A percentile compares a stretch with the other conserved stretches of the same genome.
Evolutionary conservation across 345 rosid genomes (phyloP).

Genomic region (Gossypioides kirkii): DNA sequence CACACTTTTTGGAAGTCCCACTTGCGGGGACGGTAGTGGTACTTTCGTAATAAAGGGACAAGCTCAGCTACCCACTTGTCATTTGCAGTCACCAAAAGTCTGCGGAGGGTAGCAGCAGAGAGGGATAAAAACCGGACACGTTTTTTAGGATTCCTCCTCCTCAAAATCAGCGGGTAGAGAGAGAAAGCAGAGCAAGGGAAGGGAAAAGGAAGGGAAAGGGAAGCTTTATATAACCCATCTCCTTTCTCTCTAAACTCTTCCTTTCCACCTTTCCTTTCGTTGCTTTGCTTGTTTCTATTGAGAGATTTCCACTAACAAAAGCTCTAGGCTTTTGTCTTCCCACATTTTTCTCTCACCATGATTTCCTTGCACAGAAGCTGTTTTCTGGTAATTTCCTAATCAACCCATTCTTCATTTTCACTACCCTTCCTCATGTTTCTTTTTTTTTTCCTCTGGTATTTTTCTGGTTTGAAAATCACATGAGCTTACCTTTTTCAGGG

Average conservation of each 20-base stretch:
- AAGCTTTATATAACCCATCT: not conserved
- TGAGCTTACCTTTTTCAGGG: not conserved
- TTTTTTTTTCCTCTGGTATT: not conserved
- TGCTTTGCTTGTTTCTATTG: not conserved
- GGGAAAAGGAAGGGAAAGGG: not conserved
- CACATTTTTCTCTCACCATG: conserved; percentile 36
- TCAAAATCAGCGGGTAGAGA: conserved; percentile 2
- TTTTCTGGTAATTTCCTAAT: conserved; percentile 40
- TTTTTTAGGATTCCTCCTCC: conserved; percentile 13
- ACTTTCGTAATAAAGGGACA: conserved; percentile 7
- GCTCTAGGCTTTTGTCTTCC: conserved; percentile 15
- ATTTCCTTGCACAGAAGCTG: conserved; percentile 40
- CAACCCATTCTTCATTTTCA: conserved; percentile 8
- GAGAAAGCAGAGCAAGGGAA: conserved; percentile 3
- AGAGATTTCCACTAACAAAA: not conserved
- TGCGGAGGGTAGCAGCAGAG: not conserved
- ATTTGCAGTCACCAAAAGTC: not conserved
- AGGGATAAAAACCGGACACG: conserved; percentile 27
- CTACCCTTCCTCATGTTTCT: not conserved
- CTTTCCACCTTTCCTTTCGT: not conserved
- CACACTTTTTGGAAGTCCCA: not conserved
- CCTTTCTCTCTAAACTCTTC: not conserved
- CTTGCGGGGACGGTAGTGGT: not conserved
- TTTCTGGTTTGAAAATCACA: not conserved
- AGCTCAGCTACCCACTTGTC: conserved; percentile 2